Conservation (phyloP, 352 stramenopile species). For the Elongisporangium undulatum region DNA sequence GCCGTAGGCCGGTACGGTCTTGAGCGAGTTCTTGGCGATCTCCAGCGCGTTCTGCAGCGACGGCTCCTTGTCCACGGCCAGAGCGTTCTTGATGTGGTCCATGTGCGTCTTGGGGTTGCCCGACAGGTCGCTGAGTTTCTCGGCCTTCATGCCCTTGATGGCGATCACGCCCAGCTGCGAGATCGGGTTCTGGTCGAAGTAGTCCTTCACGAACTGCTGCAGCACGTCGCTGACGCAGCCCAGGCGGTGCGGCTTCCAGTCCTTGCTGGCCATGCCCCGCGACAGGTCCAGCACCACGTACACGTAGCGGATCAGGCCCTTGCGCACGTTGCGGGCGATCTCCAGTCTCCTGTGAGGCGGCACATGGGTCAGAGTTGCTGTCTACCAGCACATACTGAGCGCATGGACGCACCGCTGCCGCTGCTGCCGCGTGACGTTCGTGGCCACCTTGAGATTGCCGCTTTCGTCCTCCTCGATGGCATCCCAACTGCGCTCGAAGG, state of each 20-base stretch:
- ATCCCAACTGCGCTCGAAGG: slow-evolving; percentile 83
- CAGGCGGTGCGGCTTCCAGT: slow-evolving; percentile 84
- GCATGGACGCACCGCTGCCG: slow-evolving; percentile 49
- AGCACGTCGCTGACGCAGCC: slow-evolving; percentile 60
- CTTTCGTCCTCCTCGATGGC: slow-evolving; percentile 82
- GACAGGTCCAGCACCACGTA: slow-evolving; percentile 85
- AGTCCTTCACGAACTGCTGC: slow-evolving; percentile 88
- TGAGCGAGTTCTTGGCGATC: slow-evolving; percentile 87
- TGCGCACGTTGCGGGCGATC: slow-evolving; percentile 82
- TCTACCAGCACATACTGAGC: neutral
- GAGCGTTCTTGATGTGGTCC: slow-evolving; percentile 57
- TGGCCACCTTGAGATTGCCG: slow-evolving; percentile 74
- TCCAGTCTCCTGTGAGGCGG: slow-evolving; percentile 42
- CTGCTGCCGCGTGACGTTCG: slow-evolving; percentile 58
- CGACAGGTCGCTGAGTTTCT: slow-evolving; percentile 90
- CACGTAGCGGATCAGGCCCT: slow-evolving; percentile 82
- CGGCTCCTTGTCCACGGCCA: slow-evolving; percentile 79
- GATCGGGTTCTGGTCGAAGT: slow-evolving; percentile 95
- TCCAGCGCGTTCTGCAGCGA: slow-evolving; percentile 91
- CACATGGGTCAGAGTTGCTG: neutral
- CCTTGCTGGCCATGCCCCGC: slow-evolving; percentile 80
- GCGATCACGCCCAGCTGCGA: slow-evolving; percentile 89
- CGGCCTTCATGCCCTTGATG: slow-evolving; percentile 87
- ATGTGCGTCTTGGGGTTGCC: slow-evolving; percentile 87
- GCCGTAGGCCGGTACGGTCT: slow-evolving; percentile 86